Evolutionary conservation across 768 basidiomycete genomes (phyloP).

Genomic region (Hericium coralloides): DNA sequence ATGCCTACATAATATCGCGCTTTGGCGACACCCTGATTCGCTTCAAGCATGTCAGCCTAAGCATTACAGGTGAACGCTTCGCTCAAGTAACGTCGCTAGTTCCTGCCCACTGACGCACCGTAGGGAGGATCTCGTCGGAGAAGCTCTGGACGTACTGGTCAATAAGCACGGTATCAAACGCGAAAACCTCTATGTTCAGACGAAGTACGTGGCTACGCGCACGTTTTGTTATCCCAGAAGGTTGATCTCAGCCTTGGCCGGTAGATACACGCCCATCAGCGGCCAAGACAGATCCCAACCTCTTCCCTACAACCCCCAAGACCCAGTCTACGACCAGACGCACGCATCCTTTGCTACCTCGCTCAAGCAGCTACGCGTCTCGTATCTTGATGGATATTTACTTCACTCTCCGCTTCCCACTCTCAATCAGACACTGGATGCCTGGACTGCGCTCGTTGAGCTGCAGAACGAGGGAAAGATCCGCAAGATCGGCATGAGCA

Average conservation of each 20-base stretch:
- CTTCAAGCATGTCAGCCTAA: constrained; percentile 57
- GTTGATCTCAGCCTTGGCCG: not conserved
- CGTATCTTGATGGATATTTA: constrained; percentile 70
- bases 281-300: constrained; percentile 68
- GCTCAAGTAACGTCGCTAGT: not conserved
- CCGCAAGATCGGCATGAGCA: constrained; percentile 64
- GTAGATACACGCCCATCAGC: constrained; percentile 61
- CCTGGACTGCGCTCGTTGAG: constrained; percentile 53
- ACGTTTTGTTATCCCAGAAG: not conserved
- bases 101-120: not conserved
- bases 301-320: constrained; percentile 59
- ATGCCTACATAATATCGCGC: constrained; percentile 10
- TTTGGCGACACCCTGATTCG: not conserved
- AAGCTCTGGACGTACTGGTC: constrained; percentile 50
- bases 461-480: constrained; percentile 62
- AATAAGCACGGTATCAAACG: constrained; percentile 53
- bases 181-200: constrained; percentile 69
- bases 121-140: constrained; percentile 66
- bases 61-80: constrained; percentile 46
- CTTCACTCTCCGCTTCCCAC: constrained; percentile 68
- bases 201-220: constrained; percentile 42
- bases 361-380: constrained; percentile 57
- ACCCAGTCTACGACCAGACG: constrained; percentile 51
- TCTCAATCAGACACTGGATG: constrained; percentile 50
- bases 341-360: constrained; percentile 52